phyloP scores from a whole-genome alignment of 129 eudicot species.

The Ambrosia trifida region DNA sequence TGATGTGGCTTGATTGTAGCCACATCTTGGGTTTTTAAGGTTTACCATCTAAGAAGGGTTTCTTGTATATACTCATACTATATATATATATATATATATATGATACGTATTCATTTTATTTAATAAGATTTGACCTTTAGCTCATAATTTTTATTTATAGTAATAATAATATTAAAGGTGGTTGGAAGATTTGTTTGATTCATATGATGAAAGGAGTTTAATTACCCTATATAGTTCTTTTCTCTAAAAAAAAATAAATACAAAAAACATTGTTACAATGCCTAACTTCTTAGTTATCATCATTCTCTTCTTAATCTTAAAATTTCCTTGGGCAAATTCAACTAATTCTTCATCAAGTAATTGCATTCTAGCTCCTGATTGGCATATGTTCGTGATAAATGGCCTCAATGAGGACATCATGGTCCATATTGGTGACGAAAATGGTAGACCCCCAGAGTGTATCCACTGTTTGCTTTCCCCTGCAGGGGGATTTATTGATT shows the following conservation, averaged over 20 bases:
- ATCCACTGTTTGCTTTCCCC: neutral
- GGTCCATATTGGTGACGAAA: neutral
- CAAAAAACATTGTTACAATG: neutral
- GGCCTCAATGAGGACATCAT: neutral
- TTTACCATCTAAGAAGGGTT: too few species aligned
- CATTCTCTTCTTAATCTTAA: neutral
- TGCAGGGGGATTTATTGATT: neutral
- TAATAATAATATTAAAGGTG: neutral
- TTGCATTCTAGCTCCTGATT: neutral
- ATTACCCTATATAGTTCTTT: neutral
- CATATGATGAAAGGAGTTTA: neutral
- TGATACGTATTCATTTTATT: too few species aligned
- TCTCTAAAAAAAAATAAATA: neutral
- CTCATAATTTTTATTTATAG: too few species aligned
- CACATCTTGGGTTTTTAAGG: too few species aligned
- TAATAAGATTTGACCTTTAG: too few species aligned
- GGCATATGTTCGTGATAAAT: constrained; percentile 1
- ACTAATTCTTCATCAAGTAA: neutral
- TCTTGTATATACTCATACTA: too few species aligned
- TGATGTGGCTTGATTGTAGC: too few species aligned
- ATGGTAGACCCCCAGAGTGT: neutral
- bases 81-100: too few species aligned
- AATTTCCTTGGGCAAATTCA: neutral
- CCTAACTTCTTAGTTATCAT: neutral
- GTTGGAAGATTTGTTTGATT: neutral